These are phyloP conservation scores for Stropharia rugosoannulata DNA, from an alignment of 768 basidiomycete species.

Conservation along the genomic window DNA sequence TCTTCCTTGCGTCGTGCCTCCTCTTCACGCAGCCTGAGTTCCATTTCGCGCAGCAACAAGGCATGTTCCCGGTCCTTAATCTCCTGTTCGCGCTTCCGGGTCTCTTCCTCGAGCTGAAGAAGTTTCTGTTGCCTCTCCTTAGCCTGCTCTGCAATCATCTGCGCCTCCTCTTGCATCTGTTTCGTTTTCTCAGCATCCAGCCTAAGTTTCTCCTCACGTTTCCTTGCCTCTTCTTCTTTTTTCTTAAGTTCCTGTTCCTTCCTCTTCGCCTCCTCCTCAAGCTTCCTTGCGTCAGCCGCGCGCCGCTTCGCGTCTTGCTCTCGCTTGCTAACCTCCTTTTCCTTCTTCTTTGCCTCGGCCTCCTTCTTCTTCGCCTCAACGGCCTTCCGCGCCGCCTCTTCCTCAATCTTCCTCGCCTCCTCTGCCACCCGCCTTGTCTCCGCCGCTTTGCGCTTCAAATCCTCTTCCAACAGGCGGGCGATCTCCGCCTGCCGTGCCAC, in stretches of 20 bases:
- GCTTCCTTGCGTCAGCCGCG: conserved; percentile 17
- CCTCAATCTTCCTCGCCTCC: conserved; percentile 14
- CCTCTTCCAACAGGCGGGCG: conserved; percentile 14
- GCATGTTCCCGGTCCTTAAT: conserved; percentile 24
- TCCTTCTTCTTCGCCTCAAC: conserved; percentile 16
- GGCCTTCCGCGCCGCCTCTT: conserved; percentile 19
- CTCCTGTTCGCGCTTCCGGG: conserved; percentile 29
- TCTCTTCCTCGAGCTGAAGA: conserved; percentile 29
- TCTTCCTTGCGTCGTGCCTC: conserved; percentile 24
- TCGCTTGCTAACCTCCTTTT: conserved; percentile 17
- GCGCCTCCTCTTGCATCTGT: conserved; percentile 24
- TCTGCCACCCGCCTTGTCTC: conserved; percentile 13
- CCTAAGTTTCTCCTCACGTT: conserved; percentile 23
- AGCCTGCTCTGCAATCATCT: conserved; percentile 22
- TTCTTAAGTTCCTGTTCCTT: conserved; percentile 26
- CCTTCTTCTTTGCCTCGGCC: conserved; percentile 17
- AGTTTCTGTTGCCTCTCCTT: conserved; percentile 25
- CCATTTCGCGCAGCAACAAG: conserved; percentile 33
- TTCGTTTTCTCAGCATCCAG: conserved; percentile 26
- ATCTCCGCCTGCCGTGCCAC: conserved; percentile 13
- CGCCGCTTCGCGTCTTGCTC: conserved; percentile 15
- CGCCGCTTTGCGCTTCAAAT: conserved; percentile 12
- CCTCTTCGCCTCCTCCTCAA: conserved; percentile 18
- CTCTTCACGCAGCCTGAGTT: conserved; percentile 32
- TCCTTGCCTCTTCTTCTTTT: conserved; percentile 20